Conservation (phyloP, 257 asterid genomes). For the Dorcoceras hygrometricum region DNA sequence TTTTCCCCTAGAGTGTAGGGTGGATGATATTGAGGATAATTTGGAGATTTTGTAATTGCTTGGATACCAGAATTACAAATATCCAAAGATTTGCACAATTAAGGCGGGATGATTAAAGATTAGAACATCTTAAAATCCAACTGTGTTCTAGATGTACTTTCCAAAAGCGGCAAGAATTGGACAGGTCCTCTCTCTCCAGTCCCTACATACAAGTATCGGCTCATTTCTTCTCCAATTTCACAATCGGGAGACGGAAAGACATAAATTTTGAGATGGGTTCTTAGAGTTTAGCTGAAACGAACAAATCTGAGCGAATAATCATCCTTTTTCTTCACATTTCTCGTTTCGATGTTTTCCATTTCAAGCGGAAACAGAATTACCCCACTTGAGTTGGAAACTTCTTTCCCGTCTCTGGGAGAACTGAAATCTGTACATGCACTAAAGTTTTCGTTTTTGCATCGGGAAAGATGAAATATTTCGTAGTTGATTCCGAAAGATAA, state of each 20-base stretch:
- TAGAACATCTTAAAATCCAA: constrained; percentile 25
- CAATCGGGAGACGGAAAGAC: constrained; percentile 25
- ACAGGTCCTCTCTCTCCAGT: constrained; percentile 26
- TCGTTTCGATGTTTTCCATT: constrained; percentile 21
- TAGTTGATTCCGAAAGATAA: constrained; percentile 5
- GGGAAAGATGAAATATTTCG: constrained; percentile 13
- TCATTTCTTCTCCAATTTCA: constrained; percentile 17
- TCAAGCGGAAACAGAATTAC: constrained; percentile 5
- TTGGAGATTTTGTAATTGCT: not conserved
- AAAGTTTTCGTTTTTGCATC: not conserved
- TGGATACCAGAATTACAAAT: constrained; percentile 14
- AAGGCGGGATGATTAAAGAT: constrained; percentile 57
- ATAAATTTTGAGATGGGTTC: constrained; percentile 34
- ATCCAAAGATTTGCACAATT: constrained; percentile 28
- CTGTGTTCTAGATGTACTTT: constrained; percentile 20
- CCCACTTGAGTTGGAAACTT: constrained; percentile 18
- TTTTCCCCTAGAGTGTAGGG: too few species aligned
- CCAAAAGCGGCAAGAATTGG: constrained; percentile 35
- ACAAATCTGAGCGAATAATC: not conserved
- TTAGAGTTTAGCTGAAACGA: constrained; percentile 14
- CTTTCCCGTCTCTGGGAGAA: constrained; percentile 9
- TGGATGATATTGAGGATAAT: not conserved
- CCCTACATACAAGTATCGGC: constrained; percentile 29
- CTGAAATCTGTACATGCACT: not conserved
- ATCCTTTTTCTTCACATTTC: constrained; percentile 8